A percentile compares a stretch with the other conserved stretches of the same genome.
Conservation (phyloP, 352 stramenopile genomes). For the Globisporangium uncinulatum region DNA sequence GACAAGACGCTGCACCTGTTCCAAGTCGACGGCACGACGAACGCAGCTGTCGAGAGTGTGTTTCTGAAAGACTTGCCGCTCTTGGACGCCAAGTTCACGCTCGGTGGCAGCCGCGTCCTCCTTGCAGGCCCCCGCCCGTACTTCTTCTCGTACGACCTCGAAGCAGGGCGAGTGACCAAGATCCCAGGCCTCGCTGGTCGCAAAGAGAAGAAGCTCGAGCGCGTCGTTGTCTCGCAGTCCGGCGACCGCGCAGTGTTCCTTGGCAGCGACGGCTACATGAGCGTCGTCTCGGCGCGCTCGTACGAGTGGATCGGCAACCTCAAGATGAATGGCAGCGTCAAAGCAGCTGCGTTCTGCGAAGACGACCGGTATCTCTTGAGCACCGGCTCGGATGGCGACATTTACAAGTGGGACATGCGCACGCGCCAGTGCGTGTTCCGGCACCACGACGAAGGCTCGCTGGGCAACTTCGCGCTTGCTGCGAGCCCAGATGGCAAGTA, state of each 20-base stretch:
- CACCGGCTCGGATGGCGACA: slow-evolving; percentile 92
- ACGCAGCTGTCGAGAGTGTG: slow-evolving; percentile 87
- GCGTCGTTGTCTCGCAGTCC: slow-evolving; percentile 87
- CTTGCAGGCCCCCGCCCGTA: slow-evolving; percentile 91
- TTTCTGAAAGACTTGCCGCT: slow-evolving; percentile 91
- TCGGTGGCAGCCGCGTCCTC: slow-evolving; percentile 79
- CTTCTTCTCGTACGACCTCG: slow-evolving; percentile 97
- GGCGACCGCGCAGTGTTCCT: slow-evolving; percentile 91
- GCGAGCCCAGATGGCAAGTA: slow-evolving; percentile 60
- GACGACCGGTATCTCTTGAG: slow-evolving; percentile 91
- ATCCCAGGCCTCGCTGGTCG: slow-evolving; percentile 86
- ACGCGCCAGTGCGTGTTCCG: slow-evolving; percentile 76
- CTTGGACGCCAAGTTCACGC: slow-evolving; percentile 76
- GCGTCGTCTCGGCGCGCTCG: slow-evolving; percentile 87
- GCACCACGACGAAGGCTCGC: slow-evolving; percentile 80
- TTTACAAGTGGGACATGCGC: slow-evolving; percentile 96
- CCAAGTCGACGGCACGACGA: slow-evolving; percentile 86
- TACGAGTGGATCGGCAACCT: slow-evolving; percentile 92
- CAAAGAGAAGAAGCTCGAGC: slow-evolving; percentile 91
- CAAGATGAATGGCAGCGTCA: slow-evolving; percentile 96
- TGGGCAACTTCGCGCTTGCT: slow-evolving; percentile 79
- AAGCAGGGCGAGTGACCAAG: slow-evolving; percentile 88
- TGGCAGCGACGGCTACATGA: slow-evolving; percentile 94
- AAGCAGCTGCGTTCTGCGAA: slow-evolving; percentile 87
- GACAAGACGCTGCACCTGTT: slow-evolving; percentile 94